phyloP scores from a whole-genome alignment of 169 alveolate species.

The Eimeria praecox region DNA sequence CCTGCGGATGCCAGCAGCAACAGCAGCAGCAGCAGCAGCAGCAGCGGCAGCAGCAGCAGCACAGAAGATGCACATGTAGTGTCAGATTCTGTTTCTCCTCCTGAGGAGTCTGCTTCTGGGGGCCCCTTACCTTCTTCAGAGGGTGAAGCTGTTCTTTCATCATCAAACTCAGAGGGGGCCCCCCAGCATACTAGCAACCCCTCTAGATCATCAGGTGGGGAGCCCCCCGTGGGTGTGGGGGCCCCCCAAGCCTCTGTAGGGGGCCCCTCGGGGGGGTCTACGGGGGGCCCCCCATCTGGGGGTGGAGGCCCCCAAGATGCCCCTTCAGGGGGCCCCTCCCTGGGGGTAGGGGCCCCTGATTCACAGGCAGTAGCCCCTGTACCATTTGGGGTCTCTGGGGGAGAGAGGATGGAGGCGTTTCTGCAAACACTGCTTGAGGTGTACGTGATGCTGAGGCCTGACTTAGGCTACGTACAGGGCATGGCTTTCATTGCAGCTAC shows the following conservation, averaged over 20 bases:
- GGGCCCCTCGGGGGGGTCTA: not conserved
- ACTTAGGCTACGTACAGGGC: conserved; percentile 92
- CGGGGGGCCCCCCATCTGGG: conserved; percentile 24
- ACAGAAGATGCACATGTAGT: not conserved
- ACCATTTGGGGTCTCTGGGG: conserved; percentile 75
- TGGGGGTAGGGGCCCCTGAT: not conserved
- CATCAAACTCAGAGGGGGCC: not conserved
- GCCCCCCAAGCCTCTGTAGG: not conserved
- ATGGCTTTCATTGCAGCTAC: conserved; percentile 91
- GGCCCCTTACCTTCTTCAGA: not conserved
- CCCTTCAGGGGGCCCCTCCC: conserved; percentile 32
- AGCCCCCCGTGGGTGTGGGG: not conserved
- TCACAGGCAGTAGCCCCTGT: conserved; percentile 75
- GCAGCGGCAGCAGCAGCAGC: conserved; percentile 23
- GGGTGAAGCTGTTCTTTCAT: not conserved
- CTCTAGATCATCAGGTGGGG: not conserved
- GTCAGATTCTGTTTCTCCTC: not conserved
- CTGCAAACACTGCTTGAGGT: conserved; percentile 88
- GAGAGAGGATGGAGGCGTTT: conserved; percentile 83
- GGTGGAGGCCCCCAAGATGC: not conserved
- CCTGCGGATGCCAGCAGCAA: not conserved
- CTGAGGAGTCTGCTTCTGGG: not conserved
- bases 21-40: conserved; percentile 32
- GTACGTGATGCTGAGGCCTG: conserved; percentile 90
- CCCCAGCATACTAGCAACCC: not conserved